Evolutionary conservation across 352 stramenopile genomes (phyloP).

Genomic region (Pythium plurisporium): DNA sequence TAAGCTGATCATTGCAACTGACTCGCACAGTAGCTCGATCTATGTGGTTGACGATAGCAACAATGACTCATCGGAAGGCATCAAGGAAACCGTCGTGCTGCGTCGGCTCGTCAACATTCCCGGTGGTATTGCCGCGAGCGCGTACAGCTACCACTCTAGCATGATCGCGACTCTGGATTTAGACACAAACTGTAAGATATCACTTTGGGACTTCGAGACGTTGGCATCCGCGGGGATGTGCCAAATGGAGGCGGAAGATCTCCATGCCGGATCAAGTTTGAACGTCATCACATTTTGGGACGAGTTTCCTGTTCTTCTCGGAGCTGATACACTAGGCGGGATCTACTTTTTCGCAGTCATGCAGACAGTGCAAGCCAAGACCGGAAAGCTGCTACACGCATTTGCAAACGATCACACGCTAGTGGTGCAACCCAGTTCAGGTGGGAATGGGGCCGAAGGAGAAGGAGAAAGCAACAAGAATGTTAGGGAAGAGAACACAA

Average conservation of each 20-base stretch:
- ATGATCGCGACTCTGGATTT: conserved; percentile 56
- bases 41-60: conserved; percentile 68
- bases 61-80: conserved; percentile 38
- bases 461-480: background rate
- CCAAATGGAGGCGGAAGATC: conserved; percentile 19
- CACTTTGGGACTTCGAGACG: conserved; percentile 79
- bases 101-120: conserved; percentile 57
- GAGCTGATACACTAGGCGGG: conserved; percentile 36
- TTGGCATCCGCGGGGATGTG: conserved; percentile 42
- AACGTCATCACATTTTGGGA: conserved; percentile 62
- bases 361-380: conserved; percentile 34
- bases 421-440: background rate
- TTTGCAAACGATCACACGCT: conserved; percentile 44
- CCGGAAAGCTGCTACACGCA: conserved; percentile 47
- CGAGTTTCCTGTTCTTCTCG: conserved; percentile 61
- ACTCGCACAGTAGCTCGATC: conserved; percentile 43
- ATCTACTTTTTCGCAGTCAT: conserved; percentile 60
- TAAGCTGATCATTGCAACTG: conserved; percentile 57
- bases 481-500: background rate
- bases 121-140: conserved; percentile 41
- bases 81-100: conserved; percentile 41
- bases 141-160: conserved; percentile 62
- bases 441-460: background rate
- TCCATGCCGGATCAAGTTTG: conserved; percentile 22
- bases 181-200: conserved; percentile 33